phyloP scores from a whole-genome alignment of 805 yeast species.

The Yueomyces sinensis region DNA sequence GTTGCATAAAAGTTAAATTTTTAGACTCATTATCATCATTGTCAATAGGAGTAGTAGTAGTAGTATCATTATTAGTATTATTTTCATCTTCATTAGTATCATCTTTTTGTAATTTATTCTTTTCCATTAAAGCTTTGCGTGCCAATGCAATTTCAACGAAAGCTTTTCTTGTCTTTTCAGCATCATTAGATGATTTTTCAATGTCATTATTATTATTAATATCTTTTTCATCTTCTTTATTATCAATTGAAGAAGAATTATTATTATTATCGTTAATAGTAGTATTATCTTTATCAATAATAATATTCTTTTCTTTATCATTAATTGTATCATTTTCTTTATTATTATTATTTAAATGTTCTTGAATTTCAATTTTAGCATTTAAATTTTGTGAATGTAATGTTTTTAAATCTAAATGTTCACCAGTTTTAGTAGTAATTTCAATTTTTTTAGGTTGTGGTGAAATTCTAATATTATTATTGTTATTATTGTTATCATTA shows the following conservation, averaged over 20 bases:
- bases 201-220: background rate
- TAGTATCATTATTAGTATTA: background rate
- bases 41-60: too few relatives aligned
- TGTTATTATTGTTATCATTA: background rate
- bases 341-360: too few relatives aligned
- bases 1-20: background rate
- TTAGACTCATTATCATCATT: background rate
- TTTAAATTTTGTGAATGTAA: constrained; percentile 1
- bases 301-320: too few relatives aligned
- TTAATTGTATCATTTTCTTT: background rate
- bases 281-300: too few relatives aligned
- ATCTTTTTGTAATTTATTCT: constrained; percentile 10
- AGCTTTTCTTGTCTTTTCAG: constrained; percentile 15
- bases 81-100: background rate
- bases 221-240: background rate
- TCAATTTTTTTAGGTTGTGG: constrained; percentile 9
- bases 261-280: too few relatives aligned
- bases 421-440: constrained; percentile 16
- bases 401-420: constrained; percentile 11
- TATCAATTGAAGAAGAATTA: background rate
- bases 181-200: constrained; percentile 4
- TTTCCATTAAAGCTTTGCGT: constrained; percentile 20
- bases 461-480: background rate
- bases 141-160: constrained; percentile 19
- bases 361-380: too few relatives aligned